Base-by-base conservation (phyloP, 805 yeast species). In the Candida bentonensis region DNA sequence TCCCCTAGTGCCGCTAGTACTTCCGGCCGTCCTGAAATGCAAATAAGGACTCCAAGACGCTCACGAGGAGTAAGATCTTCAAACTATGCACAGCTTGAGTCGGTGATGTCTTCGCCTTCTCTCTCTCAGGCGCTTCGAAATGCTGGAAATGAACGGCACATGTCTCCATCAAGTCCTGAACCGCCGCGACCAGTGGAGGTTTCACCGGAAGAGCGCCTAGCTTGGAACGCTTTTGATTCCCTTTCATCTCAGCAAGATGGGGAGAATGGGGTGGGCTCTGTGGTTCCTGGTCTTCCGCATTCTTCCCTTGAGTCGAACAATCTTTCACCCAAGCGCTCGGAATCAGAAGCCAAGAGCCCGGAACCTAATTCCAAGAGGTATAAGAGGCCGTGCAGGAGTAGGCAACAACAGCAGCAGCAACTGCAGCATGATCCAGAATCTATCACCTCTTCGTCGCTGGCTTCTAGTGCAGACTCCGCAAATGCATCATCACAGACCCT, bases 221-320 rank as follows among this genome's bases (percentile, higher is more conserved):
- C 62, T 2, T 59, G 63, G 63, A 48, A 51, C 21, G 50, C 54
- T 54, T 50, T 57, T 15, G 63, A 54, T n/a, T n/a, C n/a, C n/a
- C n/a, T n/a, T n/a, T n/a, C n/a, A n/a, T n/a, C n/a, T n/a, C n/a
- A n/a, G n/a, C n/a, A n/a, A n/a, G n/a, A n/a, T n/a, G n/a, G n/a
- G n/a, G n/a, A n/a, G n/a, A n/a, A n/a, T n/a, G n/a, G n/a, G n/a
- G n/a, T n/a, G n/a, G n/a, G n/a, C n/a, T n/a, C n/a, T n/a, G n/a
- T n/a, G n/a, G n/a, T n/a, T n/a, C n/a, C n/a, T n/a, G n/a, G n/a
- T n/a, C n/a, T n/a, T n/a, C n/a, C n/a, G n/a, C n/a, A n/a, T n/a
- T n/a, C n/a, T n/a, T n/a, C n/a, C n/a, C n/a, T n/a, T n/a, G n/a
- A n/a, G n/a, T n/a, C n/a, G n/a, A n/a, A n/a, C n/a, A n/a, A n/a